Base-by-base conservation (phyloP, 1,139 yeast species). In the Debaryomyces nepalensis region DNA sequence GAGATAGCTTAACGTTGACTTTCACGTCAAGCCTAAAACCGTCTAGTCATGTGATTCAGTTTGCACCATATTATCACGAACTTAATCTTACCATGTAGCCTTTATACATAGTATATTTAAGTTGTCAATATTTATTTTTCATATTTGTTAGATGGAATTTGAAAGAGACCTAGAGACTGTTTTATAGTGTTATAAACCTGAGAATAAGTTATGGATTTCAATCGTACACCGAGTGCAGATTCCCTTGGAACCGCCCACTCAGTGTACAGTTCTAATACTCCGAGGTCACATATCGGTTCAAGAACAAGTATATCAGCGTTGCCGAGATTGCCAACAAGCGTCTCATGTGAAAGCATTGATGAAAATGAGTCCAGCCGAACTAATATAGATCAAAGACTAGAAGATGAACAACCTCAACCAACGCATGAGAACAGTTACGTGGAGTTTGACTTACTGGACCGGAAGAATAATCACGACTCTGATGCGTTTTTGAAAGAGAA, bases 171-270 rank as follows among this genome's bases (percentile, higher is more conserved):
- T 29, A 10, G 12, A 29, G 21, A 16, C 16, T 9, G 18, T 29
- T 6, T 84, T 89, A 84, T 75, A 50, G 53, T 10, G n/a, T 19
- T 12, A 20, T 21, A 16, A 12, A 33, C 22, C 22, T 24, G 15
- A 24, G 16, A 34, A 33, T 7, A 24, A 34, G 37, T n/a, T 12
- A 34, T 34, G 37, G 30, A 34, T 34, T 18, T 24, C 16, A 24
- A 23, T 18, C 37, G 37, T 9, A 24, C 37, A 6, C 37, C 31
- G n/a, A 34, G 37, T 11, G 37, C 31, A 9, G 37, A 34, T 34
- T 34, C 37, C 3, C 37, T 34, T n/a, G 30, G 21, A 10, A 34
- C 37, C 9, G 22, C 37, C 22, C 22, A 34, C 16, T 24, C 37
- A 27, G 31, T 19, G 30, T 39, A 30, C 32, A 30, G 27, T 22